Evolutionary conservation across 78 protist genomes (phyloP).

Genomic region (Chrysochromulina parva): DNA sequence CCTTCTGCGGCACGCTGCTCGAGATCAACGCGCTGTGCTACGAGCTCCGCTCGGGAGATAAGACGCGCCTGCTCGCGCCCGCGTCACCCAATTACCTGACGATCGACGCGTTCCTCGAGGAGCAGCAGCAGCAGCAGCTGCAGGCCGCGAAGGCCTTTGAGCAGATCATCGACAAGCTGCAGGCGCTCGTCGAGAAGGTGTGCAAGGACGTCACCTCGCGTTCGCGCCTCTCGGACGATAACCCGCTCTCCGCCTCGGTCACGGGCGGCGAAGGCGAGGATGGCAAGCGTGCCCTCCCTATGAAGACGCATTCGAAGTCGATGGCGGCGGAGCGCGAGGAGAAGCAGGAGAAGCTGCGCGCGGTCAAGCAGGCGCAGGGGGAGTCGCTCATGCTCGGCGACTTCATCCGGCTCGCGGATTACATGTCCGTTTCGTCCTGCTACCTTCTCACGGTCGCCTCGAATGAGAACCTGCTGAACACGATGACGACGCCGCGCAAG

Average conservation of each 20-base stretch:
- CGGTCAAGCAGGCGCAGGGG: slow-evolving; percentile 2
- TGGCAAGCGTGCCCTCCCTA: background rate
- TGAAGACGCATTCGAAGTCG: slow-evolving; percentile 4
- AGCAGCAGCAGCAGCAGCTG: background rate
- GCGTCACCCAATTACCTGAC: background rate
- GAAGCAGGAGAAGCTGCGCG: slow-evolving; percentile 21
- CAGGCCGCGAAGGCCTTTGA: background rate
- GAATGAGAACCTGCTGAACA: background rate
- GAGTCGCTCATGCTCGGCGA: slow-evolving; percentile 31
- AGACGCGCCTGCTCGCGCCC: background rate
- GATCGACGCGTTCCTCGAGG: no score
- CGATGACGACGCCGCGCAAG: slow-evolving; percentile 8
- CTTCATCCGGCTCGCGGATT: slow-evolving; percentile 58
- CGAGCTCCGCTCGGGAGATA: slow-evolving; percentile 13
- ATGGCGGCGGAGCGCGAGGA: slow-evolving; percentile 35
- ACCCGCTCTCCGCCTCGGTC: background rate
- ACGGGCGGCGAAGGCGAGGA: background rate
- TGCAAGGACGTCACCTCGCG: slow-evolving; percentile 50
- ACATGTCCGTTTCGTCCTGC: slow-evolving; percentile 53
- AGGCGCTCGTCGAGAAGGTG: slow-evolving; percentile 20
- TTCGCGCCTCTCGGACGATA: slow-evolving; percentile 43
- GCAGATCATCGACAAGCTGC: background rate
- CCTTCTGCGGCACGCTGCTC: slow-evolving; percentile 22
- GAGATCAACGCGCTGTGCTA: slow-evolving; percentile 27
- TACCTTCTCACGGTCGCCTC: background rate